A percentile compares a stretch with the other conserved stretches of the same genome.
Conservation (phyloP, 108 stramenopile genomes). For the Skeletonema menzelii region DNA sequence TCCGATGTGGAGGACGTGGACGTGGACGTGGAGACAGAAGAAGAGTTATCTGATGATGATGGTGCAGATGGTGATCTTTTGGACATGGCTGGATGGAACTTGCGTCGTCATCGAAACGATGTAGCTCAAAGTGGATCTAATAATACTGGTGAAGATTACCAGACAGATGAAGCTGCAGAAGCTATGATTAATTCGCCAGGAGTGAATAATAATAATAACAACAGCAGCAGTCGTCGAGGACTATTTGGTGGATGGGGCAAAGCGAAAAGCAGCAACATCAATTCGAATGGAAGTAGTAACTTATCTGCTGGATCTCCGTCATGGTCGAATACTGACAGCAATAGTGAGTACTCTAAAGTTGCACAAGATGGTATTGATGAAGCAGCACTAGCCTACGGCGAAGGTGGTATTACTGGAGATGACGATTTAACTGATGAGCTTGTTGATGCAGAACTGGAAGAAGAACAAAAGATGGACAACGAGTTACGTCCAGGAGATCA, state of each 20-base stretch:
- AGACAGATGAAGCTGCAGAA: neutral
- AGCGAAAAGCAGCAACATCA: neutral
- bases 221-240: constrained; percentile 10
- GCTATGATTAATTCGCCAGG: neutral
- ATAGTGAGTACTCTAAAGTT: neutral
- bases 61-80: constrained; percentile 14
- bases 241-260: constrained; percentile 18
- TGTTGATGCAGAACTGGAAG: constrained; percentile 11
- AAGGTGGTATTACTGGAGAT: constrained; percentile 13
- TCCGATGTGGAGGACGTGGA: neutral
- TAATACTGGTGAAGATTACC: constrained; percentile 9
- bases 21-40: neutral
- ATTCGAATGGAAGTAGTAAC: neutral
- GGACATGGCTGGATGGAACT: constrained; percentile 38
- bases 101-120: constrained; percentile 5
- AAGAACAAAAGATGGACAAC: constrained; percentile 37
- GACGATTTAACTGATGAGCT: constrained; percentile 3
- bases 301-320: neutral
- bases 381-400: constrained; percentile 9
- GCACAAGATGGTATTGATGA: constrained; percentile 23
- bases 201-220: neutral
- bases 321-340: constrained; percentile 5
- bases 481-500: constrained; percentile 48
- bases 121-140: neutral
- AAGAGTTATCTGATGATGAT: constrained; percentile 11